Evolutionary conservation across 139 green algal genomes (phyloP).

Genomic region (Chlamydomonas schloesseri): DNA sequence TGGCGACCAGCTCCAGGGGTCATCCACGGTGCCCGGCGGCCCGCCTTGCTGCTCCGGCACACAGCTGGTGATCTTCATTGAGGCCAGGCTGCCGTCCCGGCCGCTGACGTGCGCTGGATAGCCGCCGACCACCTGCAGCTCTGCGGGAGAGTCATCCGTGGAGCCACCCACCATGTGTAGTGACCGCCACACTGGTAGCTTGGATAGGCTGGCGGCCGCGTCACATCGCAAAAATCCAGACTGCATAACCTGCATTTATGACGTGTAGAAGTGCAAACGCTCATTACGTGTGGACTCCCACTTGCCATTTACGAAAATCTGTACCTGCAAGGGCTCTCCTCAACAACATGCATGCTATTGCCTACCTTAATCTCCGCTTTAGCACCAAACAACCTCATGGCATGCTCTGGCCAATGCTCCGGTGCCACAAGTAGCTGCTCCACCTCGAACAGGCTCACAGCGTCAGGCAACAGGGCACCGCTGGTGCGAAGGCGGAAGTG

Average conservation of each 20-base stretch:
- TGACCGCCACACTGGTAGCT: neutral
- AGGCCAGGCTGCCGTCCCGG: neutral
- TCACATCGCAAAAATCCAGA: neutral
- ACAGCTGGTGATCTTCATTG: too few relatives aligned
- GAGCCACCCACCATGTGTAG: neutral
- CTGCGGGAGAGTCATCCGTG: neutral
- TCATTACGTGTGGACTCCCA: too few relatives aligned
- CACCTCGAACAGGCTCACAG: conserved; percentile 48
- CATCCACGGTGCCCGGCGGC: too few relatives aligned
- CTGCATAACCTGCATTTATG: neutral
- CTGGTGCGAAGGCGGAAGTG: conserved; percentile 49
- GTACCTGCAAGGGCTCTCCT: too few relatives aligned
- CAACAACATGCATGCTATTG: neutral
- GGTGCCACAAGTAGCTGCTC: conserved; percentile 61
- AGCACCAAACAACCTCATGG: conserved; percentile 48
- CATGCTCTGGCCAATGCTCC: conserved; percentile 16
- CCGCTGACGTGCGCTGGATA: neutral
- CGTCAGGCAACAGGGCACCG: conserved; percentile 40
- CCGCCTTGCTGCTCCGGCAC: too few relatives aligned
- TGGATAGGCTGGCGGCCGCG: neutral
- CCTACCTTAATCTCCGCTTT: conserved; percentile 46
- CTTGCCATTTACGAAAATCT: neutral
- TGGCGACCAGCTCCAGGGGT: too few relatives aligned
- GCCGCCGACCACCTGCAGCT: too few relatives aligned
- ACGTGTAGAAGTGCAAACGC: neutral